Conservation (phyloP, 139 green algal species). For the Chlorella sp. region DNA sequence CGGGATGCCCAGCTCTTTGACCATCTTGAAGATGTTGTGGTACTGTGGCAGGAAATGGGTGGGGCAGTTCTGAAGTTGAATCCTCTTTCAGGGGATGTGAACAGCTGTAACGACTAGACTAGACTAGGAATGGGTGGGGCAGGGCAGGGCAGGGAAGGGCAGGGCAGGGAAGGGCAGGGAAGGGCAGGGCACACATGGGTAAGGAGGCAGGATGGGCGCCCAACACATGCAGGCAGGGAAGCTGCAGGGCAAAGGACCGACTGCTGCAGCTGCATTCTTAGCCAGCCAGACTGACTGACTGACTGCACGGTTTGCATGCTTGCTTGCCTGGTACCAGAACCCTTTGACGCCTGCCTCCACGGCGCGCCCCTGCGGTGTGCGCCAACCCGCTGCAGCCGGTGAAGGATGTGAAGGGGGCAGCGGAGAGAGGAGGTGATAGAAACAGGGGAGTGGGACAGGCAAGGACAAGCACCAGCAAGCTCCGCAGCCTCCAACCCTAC, state of each 20-base stretch:
- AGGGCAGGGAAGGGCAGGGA: no score
- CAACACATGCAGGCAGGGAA: not conserved
- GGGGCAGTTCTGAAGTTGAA: no score
- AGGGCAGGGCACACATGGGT: not conserved
- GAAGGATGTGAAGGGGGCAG: no score
- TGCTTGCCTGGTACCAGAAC: constrained; percentile 64
- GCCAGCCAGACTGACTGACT: not conserved
- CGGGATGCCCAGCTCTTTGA: constrained; percentile 68
- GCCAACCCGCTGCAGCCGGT: constrained; percentile 58
- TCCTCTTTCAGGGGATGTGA: no score
- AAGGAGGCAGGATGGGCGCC: not conserved
- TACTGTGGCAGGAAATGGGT: constrained; percentile 62
- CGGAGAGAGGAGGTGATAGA: not conserved
- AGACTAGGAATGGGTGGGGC: no score
- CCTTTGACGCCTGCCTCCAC: constrained; percentile 94
- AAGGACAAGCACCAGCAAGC: not conserved
- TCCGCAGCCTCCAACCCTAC: not conserved
- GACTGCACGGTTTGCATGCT: not conserved
- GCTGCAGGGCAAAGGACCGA: not conserved
- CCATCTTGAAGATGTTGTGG: constrained; percentile 78
- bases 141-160: no score
- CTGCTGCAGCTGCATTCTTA: not conserved
- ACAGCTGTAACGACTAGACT: no score
- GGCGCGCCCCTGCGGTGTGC: constrained; percentile 64
- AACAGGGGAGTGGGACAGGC: not conserved